Conservation (phyloP, 2,329 filamentous ascomycete genomes). For the Penicillium rolfsii region DNA sequence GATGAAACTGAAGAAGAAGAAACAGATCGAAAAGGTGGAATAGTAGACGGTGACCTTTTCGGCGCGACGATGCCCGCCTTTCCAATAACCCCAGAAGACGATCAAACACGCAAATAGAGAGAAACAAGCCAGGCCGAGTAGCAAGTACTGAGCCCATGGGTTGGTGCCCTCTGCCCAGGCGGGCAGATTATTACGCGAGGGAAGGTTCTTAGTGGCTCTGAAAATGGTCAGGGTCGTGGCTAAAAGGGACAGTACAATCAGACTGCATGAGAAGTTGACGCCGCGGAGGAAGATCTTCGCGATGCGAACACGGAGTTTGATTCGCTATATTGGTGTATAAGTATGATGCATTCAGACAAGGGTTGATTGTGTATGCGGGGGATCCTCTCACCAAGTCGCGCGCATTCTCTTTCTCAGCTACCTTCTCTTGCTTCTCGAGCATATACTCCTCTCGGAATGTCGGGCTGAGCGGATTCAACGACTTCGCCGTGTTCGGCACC, state of each 20-base stretch:
- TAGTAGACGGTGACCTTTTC: constrained; percentile 96
- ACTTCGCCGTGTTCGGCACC: constrained; percentile 77
- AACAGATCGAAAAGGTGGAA: constrained; percentile 87
- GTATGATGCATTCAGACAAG: constrained; percentile 36
- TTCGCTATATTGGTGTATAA: constrained; percentile 64
- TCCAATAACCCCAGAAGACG: constrained; percentile 84
- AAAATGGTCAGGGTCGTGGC: constrained; percentile 89
- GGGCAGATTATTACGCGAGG: constrained; percentile 76
- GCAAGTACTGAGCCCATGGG: constrained; percentile 85
- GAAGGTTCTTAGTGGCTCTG: constrained; percentile 77
- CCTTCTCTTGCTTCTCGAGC: constrained; percentile 79
- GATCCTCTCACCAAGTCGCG: constrained; percentile 75
- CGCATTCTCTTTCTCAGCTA: constrained; percentile 83
- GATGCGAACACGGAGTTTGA: constrained; percentile 86
- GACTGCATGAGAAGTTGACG: constrained; percentile 94
- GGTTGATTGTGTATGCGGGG: not conserved
- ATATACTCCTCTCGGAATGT: constrained; percentile 88
- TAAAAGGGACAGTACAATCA: constrained; percentile 91
- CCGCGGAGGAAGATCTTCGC: constrained; percentile 94
- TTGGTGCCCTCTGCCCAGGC: constrained; percentile 81
- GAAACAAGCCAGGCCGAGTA: constrained; percentile 76
- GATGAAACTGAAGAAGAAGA: constrained; percentile 89
- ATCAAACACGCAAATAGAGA: constrained; percentile 78
- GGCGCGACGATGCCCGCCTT: constrained; percentile 82
- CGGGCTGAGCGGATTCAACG: constrained; percentile 81